These are phyloP conservation scores for Podospora anserina DNA, from an alignment of 495 filamentous ascomycete species.

Conservation along the genomic window DNA sequence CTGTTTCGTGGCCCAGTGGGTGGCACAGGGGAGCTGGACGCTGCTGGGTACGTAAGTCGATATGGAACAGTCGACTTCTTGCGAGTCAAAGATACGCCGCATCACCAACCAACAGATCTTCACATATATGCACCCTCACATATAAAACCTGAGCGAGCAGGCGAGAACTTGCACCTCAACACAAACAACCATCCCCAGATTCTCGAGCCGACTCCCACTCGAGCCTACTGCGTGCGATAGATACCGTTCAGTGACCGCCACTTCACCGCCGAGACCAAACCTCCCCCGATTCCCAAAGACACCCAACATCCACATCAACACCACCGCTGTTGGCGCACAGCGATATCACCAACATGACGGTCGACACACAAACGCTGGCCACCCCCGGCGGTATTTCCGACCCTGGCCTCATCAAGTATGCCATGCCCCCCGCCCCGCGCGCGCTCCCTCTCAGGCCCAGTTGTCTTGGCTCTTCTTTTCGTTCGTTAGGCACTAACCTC, in stretches of 20 bases:
- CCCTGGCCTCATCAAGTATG: slow-evolving; percentile 57
- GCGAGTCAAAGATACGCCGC: slow-evolving; percentile 21
- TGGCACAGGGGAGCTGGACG: slow-evolving; percentile 10
- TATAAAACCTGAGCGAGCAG: neutral
- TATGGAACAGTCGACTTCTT: slow-evolving; percentile 7
- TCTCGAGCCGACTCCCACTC: neutral
- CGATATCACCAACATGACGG: slow-evolving; percentile 27
- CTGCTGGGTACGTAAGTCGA: slow-evolving; percentile 14
- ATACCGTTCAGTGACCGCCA: neutral
- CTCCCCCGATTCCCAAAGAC: neutral
- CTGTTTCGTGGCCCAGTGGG: neutral
- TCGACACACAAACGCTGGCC: slow-evolving; percentile 35
- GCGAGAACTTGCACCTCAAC: neutral
- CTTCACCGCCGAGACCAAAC: neutral
- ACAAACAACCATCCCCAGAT: neutral
- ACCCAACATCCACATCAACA: neutral
- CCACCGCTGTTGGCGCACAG: neutral
- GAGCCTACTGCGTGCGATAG: neutral
- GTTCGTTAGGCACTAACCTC: slow-evolving; percentile 26
- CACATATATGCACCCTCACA: neutral
- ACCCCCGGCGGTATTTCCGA: slow-evolving; percentile 55
- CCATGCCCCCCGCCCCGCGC: slow-evolving; percentile 15
- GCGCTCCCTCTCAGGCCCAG: neutral
- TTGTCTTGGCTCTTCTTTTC: slow-evolving; percentile 5
- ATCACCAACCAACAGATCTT: slow-evolving; percentile 1